Conservation (phyloP, 768 basidiomycete genomes). For the Gelatoporia subvermispora region DNA sequence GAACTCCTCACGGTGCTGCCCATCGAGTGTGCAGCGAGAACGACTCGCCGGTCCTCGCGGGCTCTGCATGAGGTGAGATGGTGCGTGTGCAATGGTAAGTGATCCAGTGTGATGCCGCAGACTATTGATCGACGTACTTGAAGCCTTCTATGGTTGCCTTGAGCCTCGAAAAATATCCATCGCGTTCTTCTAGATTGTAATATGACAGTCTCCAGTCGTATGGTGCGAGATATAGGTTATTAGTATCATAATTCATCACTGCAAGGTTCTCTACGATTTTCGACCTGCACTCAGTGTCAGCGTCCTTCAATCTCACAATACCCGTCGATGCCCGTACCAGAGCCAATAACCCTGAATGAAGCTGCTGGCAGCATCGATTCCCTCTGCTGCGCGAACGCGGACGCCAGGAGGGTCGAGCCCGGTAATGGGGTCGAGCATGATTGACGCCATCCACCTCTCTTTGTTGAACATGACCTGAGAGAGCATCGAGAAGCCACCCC, state of each 20-base stretch:
- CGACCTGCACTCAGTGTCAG: constrained; percentile 42
- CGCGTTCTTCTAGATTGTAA: constrained; percentile 88
- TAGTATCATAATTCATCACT: constrained; percentile 88
- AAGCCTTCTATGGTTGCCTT: constrained; percentile 80
- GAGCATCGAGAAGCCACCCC: constrained; percentile 80
- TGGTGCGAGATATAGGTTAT: constrained; percentile 77
- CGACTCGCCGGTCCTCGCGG: constrained; percentile 72
- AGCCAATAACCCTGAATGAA: constrained; percentile 94
- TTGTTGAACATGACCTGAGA: constrained; percentile 79
- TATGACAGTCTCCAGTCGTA: constrained; percentile 92
- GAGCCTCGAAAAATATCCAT: constrained; percentile 82
- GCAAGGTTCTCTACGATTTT: constrained; percentile 95
- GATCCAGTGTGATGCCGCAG: not conserved
- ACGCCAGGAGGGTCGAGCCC: constrained; percentile 84
- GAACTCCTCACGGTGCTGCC: constrained; percentile 60
- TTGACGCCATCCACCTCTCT: constrained; percentile 84
- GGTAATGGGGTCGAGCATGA: constrained; percentile 88
- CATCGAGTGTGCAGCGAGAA: constrained; percentile 85
- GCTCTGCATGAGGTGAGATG: constrained; percentile 33
- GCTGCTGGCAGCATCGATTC: constrained; percentile 83
- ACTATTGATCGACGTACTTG: constrained; percentile 39
- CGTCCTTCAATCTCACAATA: not conserved
- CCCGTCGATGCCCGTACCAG: constrained; percentile 45
- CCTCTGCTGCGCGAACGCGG: constrained; percentile 89
- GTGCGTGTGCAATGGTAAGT: not conserved